Evolutionary conservation across 352 stramenopile genomes (phyloP).

Genomic region (Phytophthora ohioensis): DNA sequence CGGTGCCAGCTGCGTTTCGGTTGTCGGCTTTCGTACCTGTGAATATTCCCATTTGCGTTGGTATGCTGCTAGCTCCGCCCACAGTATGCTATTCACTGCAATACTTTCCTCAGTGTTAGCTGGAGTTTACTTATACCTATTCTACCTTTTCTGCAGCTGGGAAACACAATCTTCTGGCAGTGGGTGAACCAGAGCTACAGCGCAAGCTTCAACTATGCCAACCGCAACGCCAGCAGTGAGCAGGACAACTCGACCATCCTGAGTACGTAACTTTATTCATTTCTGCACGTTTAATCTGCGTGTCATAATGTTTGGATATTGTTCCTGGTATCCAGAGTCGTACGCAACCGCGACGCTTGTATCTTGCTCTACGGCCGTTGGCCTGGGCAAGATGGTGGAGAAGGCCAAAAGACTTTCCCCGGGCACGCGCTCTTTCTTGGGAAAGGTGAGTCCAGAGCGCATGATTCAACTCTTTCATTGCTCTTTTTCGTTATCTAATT

Average conservation of each 20-base stretch:
- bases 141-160: constrained; percentile 41
- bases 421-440: constrained; percentile 59
- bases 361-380: constrained; percentile 80
- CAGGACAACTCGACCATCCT: constrained; percentile 80
- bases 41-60: constrained; percentile 89
- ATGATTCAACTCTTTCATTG: neutral
- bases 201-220: constrained; percentile 91
- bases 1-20: constrained; percentile 68
- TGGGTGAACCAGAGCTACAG: constrained; percentile 93
- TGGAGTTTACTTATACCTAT: neutral
- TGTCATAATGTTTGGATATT: too few species aligned
- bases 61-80: constrained; percentile 83
- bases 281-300: neutral
- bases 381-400: constrained; percentile 79
- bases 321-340: constrained; percentile 54
- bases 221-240: constrained; percentile 86
- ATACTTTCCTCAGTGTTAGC: neutral
- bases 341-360: constrained; percentile 83
- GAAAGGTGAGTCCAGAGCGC: constrained; percentile 52
- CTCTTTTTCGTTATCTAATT: neutral
- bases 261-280: constrained; percentile 49
- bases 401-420: constrained; percentile 80
- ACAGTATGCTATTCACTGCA: constrained; percentile 53
- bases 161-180: constrained; percentile 90
- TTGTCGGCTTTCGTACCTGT: constrained; percentile 88